Evolutionary conservation across 78 protist species (phyloP).

Genomic region (Trichosphaerium sp.): DNA sequence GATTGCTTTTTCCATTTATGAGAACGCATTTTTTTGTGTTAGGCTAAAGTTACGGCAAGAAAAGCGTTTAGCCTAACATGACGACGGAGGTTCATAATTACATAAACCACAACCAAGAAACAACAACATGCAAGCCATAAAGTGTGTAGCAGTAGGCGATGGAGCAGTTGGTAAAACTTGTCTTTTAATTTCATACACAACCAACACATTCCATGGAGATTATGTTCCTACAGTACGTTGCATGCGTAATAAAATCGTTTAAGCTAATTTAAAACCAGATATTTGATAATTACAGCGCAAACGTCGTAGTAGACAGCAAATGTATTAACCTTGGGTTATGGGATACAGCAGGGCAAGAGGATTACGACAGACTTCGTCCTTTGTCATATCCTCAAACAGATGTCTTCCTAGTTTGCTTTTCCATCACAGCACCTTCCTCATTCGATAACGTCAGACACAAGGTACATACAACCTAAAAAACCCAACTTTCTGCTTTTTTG

Average conservation of each 20-base stretch:
- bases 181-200: slow-evolving; percentile 52
- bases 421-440: slow-evolving; percentile 42
- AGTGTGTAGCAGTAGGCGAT: slow-evolving; percentile 75
- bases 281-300: slow-evolving; percentile 69
- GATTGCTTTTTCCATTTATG: no score
- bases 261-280: background rate
- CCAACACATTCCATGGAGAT: slow-evolving; percentile 65
- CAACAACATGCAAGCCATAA: slow-evolving; percentile 25
- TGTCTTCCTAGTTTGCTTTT: slow-evolving; percentile 63
- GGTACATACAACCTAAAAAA: background rate
- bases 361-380: slow-evolving; percentile 74
- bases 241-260: slow-evolving; percentile 1
- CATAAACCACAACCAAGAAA: background rate
- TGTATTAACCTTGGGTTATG: slow-evolving; percentile 53
- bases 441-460: slow-evolving; percentile 47
- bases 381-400: slow-evolving; percentile 57
- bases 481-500: background rate
- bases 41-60: no score
- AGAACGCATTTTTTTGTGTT: no score
- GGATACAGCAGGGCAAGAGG: slow-evolving; percentile 84
- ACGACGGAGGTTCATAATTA: no score
- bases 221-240: slow-evolving; percentile 48
- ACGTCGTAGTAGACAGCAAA: slow-evolving; percentile 55
- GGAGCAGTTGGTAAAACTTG: slow-evolving; percentile 74
- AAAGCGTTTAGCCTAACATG: no score